Base-by-base conservation (phyloP, 352 stramenopile species). In the Globisporangium canariense region DNA sequence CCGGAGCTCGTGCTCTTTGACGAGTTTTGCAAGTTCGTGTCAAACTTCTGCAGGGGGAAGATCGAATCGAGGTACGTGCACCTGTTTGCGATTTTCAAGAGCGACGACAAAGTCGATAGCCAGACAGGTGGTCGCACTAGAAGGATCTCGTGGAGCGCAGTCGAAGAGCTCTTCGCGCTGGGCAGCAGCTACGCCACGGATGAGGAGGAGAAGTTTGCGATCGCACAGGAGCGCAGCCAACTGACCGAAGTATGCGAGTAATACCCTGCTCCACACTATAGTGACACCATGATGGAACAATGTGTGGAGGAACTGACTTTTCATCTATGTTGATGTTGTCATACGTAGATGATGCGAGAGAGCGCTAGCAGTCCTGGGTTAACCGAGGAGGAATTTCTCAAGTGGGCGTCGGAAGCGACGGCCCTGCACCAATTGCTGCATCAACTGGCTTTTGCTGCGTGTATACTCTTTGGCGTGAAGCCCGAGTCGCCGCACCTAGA, bases 21-120 rank as follows among this genome's bases (percentile, higher is more conserved):
- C 41, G 82, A 92, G 58, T 93, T 96, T 47, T 96, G 87, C 64
- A 69, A 82, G 40, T 86, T 96, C 40, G 61, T 94, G 18, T 93
- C 87, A 9, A 67, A 91, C 36, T 90, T 86, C 51, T 92, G 80
- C 53, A 74, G 85, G n/a, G 83, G 79, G 10, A 78, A 73, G 8
- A 65, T 22, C 8, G 66, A 83, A 3, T 58, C 74, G 14, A 83
- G 65, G 56, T 86, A 65, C 57, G 59, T 20, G 51, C 71, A 81
- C 58, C 38, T 96, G 2, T 92, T 93, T 62, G 62, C 73, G 16
- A 75, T 95, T 45, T 90, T 83, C 59, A 77, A 75, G 60, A 67
- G 79, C n/a, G 38, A 45, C 16, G 22, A 36, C 11, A 50, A 36
- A 14, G 41, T 9, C 22, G 57, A 41, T 7, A 41, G 13, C 32